phyloP scores from a whole-genome alignment of 257 asterid species.

The Scutellaria minor region DNA sequence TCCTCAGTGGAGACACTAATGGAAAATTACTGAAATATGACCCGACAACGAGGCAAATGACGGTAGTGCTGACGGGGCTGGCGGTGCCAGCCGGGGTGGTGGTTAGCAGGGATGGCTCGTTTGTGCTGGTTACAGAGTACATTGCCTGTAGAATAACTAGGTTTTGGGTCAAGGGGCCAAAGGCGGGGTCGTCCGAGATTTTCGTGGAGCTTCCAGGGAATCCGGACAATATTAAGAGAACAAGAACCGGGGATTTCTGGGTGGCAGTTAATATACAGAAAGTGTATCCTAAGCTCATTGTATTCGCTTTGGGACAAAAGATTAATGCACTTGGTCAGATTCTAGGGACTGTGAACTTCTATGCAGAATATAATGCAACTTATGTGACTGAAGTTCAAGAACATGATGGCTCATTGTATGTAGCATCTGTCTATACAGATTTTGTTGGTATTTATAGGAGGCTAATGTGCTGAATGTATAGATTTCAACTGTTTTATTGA shows the following conservation, averaged over 20 bases:
- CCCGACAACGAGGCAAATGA: conserved; percentile 31
- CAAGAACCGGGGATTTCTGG: conserved; percentile 53
- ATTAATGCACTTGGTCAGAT: conserved; percentile 34
- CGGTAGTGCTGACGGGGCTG: conserved; percentile 43
- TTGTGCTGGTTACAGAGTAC: conserved; percentile 46
- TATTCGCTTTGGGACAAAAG: conserved; percentile 45
- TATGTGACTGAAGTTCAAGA: conserved; percentile 42
- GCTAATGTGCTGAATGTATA: conserved; percentile 4
- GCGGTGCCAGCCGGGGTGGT: conserved; percentile 52
- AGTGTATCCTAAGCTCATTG: conserved; percentile 28
- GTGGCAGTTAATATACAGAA: conserved; percentile 46
- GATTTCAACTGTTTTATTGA: too few species aligned
- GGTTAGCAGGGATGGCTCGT: conserved; percentile 43
- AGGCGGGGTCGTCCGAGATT: conserved; percentile 41
- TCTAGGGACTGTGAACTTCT: conserved; percentile 35
- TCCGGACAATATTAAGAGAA: conserved; percentile 56
- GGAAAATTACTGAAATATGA: conserved; percentile 58
- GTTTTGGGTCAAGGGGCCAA: conserved; percentile 52
- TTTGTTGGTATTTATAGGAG: conserved; percentile 36
- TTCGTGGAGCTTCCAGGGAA: conserved; percentile 42
- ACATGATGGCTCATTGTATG: conserved; percentile 32
- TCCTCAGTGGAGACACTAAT: conserved; percentile 40
- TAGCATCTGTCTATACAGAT: conserved; percentile 27
- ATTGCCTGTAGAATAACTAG: conserved; percentile 40
- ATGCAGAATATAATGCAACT: conserved; percentile 28